phyloP scores from a whole-genome alignment of 2,329 filamentous ascomycete genomes.

The Blumeria graminis region DNA sequence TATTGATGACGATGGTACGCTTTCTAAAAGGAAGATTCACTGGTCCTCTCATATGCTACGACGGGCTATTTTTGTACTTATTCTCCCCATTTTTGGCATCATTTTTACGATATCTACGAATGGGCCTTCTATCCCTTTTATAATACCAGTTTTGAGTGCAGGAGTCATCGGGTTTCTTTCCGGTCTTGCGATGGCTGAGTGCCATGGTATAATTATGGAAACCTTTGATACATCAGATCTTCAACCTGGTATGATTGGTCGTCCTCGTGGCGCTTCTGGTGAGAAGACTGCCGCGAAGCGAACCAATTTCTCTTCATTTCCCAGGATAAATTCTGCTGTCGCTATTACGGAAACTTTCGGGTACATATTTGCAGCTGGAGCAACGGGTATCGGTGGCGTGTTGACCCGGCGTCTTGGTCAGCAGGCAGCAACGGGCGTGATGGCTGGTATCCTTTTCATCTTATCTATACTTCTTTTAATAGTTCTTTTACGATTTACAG shows the following conservation, averaged over 20 bases:
- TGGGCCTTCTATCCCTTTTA: conserved; percentile 33
- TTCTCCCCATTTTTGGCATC: conserved; percentile 40
- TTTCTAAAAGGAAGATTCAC: conserved; percentile 30
- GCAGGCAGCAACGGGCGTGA: conserved; percentile 40
- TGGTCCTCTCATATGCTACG: conserved; percentile 54
- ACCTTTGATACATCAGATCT: conserved; percentile 62
- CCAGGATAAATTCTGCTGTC: conserved; percentile 46
- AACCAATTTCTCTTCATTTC: conserved; percentile 55
- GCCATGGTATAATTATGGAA: conserved; percentile 57
- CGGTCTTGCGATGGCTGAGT: conserved; percentile 51
- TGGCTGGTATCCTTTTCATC: conserved; percentile 39
- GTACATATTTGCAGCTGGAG: conserved; percentile 43
- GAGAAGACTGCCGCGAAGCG: conserved; percentile 21
- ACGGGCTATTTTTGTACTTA: conserved; percentile 39
- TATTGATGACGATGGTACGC: conserved; percentile 41
- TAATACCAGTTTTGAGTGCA: conserved; percentile 42
- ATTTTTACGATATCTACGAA: conserved; percentile 42
- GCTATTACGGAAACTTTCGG: conserved; percentile 45
- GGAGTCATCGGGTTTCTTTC: conserved; percentile 44
- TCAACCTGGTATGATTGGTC: conserved; percentile 42
- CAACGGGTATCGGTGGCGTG: conserved; percentile 43
- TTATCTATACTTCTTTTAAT: conserved; percentile 38
- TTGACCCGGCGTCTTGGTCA: conserved; percentile 42
- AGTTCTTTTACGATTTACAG: conserved; percentile 38
- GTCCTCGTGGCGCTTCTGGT: conserved; percentile 23